Evolutionary conservation across 805 yeast species (phyloP).

Genomic region (Nakazawaea anatomiae): DNA sequence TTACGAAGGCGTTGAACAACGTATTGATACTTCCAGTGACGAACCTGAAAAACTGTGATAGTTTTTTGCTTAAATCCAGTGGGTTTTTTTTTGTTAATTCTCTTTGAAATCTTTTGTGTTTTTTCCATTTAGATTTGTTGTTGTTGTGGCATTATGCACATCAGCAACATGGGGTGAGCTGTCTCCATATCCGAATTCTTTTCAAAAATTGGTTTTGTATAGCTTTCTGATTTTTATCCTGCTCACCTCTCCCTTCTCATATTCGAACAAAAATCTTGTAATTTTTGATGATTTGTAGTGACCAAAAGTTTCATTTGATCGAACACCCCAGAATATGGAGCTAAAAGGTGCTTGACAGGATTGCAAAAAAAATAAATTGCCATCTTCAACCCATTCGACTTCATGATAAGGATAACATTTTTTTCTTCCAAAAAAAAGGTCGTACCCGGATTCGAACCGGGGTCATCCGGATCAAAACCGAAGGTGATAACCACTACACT

Average conservation of each 20-base stretch:
- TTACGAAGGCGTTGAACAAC: conserved; percentile 7
- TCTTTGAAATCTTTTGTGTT: too few relatives aligned
- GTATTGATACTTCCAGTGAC: not conserved
- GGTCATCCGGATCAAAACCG: conserved; percentile 65
- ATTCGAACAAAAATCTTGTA: too few relatives aligned
- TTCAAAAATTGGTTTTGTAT: too few relatives aligned
- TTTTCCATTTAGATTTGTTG: too few relatives aligned
- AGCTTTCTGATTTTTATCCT: not conserved
- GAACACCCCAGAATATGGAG: not conserved
- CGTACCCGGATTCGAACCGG: conserved; percentile 87
- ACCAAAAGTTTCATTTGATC: too few relatives aligned
- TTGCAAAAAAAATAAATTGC: too few relatives aligned
- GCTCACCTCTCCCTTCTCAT: not conserved
- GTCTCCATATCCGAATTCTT: not conserved
- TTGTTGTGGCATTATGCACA: too few relatives aligned
- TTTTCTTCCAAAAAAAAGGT: conserved; percentile 33
- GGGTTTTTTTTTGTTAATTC: not conserved
- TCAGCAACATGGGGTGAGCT: too few relatives aligned
- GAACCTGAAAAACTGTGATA: not conserved
- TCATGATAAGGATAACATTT: too few relatives aligned
- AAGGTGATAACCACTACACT: conserved; percentile 58
- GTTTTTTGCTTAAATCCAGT: not conserved
- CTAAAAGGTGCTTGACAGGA: not conserved
- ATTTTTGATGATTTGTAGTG: not conserved
- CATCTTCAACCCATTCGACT: too few relatives aligned